Evolutionary conservation across 1,139 yeast genomes (phyloP).

Genomic region (Eremothecium coryli): DNA sequence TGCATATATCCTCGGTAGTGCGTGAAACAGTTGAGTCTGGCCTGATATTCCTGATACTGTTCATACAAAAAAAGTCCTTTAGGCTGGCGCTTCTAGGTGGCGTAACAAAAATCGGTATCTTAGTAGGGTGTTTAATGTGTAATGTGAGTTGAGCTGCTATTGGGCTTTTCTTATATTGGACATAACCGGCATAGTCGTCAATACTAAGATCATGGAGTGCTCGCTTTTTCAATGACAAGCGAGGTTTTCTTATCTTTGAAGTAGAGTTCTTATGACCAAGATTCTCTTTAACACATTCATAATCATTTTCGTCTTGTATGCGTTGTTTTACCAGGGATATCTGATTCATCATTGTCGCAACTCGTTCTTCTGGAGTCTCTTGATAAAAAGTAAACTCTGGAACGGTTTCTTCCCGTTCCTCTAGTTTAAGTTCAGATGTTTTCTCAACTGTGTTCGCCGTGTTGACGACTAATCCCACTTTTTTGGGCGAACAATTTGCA

Average conservation of each 20-base stretch:
- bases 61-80: conserved; percentile 12
- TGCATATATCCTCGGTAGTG: conserved; percentile 19
- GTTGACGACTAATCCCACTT: conserved; percentile 12
- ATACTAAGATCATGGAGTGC: conserved; percentile 18
- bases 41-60: not conserved
- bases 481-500: conserved; percentile 13
- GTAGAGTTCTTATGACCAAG: conserved; percentile 9
- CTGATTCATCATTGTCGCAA: conserved; percentile 13
- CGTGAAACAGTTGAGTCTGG: conserved; percentile 7
- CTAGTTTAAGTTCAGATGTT: conserved; percentile 3
- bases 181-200: conserved; percentile 15
- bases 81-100: conserved; percentile 19
- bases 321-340: conserved; percentile 9
- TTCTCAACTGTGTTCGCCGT: conserved; percentile 13
- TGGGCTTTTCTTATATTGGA: conserved; percentile 12
- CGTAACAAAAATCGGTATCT: conserved; percentile 17
- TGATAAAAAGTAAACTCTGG: conserved; percentile 16
- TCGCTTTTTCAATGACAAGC: not conserved
- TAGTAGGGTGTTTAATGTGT: conserved; percentile 12
- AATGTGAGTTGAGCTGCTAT: conserved; percentile 12
- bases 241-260: conserved; percentile 3
- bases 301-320: conserved; percentile 16
- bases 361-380: conserved; percentile 18
- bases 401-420: too few relatives aligned
- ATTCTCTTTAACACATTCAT: conserved; percentile 15